Base-by-base conservation (phyloP, 768 basidiomycete species). In the Lentinula sp. region DNA sequence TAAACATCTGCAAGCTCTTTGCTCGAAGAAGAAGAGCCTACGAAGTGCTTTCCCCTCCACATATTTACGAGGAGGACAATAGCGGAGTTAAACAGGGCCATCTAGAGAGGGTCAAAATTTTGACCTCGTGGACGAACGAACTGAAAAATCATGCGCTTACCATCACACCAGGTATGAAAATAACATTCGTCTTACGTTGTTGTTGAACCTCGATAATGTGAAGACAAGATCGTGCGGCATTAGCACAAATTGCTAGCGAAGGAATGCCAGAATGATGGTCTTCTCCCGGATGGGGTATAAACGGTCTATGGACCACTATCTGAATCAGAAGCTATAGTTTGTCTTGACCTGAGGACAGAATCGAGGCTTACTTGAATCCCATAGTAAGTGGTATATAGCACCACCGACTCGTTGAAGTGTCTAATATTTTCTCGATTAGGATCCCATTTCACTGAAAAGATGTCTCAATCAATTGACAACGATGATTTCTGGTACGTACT, bases 391-490 rank as follows among this genome's bases (percentile, higher is more conserved):
- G 77, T 69, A 64, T 84, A 82, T 7, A 87, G 72, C 18, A 66
- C 59, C 0, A 78, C 81, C 3, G 81, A 82, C 63, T 84, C 80
- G 57, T 75, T 69, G 67, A 87, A 71, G 63, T 77, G 75, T 2
- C 65, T 34, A 0, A 66, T 59, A 50, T 74, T 66, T 45, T 79
- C 73, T 49, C 73, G 69, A 48, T 75, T 71, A 4, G 79, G 78
- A 52, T 80, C 77, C 79, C 79, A 80, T 15, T 77, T 77, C 43
- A 61, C 60, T 61, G 53, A 16, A 7, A 28, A 48, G 34, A 35
- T 16, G 39, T 39, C 5, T 34, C 31, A 49, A 39, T 8, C n/a
- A 21, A 23, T 4, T 35, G 15, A 45, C 2, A 49, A 13, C 18
- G 7, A 21, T 18, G 54, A 18, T 37, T 16, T 18, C 9, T 5